phyloP scores from a whole-genome alignment of 768 basidiomycete genomes.

The Cystofilobasidium ferigula region DNA sequence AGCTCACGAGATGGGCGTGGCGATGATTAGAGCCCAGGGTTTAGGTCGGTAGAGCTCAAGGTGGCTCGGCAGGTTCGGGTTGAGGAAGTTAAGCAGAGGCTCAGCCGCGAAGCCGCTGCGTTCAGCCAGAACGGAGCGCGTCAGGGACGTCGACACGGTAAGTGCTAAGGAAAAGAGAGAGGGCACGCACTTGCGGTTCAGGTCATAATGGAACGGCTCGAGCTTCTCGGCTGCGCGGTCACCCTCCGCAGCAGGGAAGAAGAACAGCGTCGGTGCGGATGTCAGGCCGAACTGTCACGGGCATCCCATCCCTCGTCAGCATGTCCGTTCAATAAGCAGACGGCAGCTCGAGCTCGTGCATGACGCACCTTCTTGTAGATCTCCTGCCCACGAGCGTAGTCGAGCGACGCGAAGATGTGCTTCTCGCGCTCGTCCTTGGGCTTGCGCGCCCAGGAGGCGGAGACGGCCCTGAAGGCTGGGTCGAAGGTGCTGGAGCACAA shows the following conservation, averaged over 20 bases:
- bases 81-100: constrained; percentile 64
- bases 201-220: constrained; percentile 53
- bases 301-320: background rate
- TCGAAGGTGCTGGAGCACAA: constrained; percentile 53
- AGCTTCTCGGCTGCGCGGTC: constrained; percentile 52
- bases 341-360: too few species aligned
- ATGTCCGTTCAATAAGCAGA: background rate
- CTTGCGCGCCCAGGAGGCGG: constrained; percentile 65
- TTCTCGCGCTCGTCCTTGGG: constrained; percentile 53
- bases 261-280: constrained; percentile 73
- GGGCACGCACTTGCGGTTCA: constrained; percentile 29
- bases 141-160: background rate
- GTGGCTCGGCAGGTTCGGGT: constrained; percentile 59
- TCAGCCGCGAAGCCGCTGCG: constrained; percentile 70
- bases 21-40: constrained; percentile 23
- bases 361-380: constrained; percentile 65
- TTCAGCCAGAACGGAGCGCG: background rate
- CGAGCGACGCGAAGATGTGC: constrained; percentile 86
- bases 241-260: constrained; percentile 63
- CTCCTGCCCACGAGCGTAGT: constrained; percentile 64
- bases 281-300: constrained; percentile 57
- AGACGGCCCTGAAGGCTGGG: constrained; percentile 68
- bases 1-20: constrained; percentile 16
- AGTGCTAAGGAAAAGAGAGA: background rate
- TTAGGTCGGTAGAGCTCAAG: constrained; percentile 59